Base-by-base conservation (phyloP, 2,329 filamentous ascomycete species). In the Zymoseptoria ardabiliae region DNA sequence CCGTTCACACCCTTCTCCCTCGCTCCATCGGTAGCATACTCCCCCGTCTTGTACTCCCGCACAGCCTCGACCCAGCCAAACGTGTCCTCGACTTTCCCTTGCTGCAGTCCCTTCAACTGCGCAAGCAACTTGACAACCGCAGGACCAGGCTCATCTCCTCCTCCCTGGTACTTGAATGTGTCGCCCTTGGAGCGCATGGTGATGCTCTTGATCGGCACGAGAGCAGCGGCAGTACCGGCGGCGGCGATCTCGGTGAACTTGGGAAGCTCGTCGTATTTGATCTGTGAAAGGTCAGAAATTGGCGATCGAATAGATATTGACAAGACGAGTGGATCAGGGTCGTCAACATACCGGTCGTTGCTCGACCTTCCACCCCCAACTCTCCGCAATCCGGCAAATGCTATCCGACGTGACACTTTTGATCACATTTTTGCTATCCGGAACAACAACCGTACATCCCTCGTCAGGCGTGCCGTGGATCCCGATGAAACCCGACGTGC, bases 121-220 rank as follows among this genome's bases (percentile, higher is more conserved):
- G 80, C 79, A 59, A 97, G 76, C 48, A 97, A 80, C 76, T 87
- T 87, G 23, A 85, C 71, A 73, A 86, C 92, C 19, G 88, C 78
- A 30, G 87, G 84, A 0, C 92, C 92, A 0, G 89, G 85, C 59
- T 91, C 87, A 58, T 88, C 82, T 56, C 82, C 78, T 19, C 78
- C 81, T 9, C 76, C 76, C 52, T 79, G 73, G 67, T 84, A 87
- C 7, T 72, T 72, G 69, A 86, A 83, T 57, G 79, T 82, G 61
- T 85, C 81, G 50, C 75, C 73, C 50, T 75, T 79, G 17, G 81
- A 84, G 54, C 76, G 82, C 69, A 91, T 85, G 2, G 90, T 94
- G 73, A 97, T 96, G 66, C 89, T 94, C 62, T 88, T 88, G 74
- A 97, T 94, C 1, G 93, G 93, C 2, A 97, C 92, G 57, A 99